These are phyloP conservation scores for Penicilliopsis zonata DNA, from an alignment of 495 filamentous ascomycete species.

Conservation along the genomic window DNA sequence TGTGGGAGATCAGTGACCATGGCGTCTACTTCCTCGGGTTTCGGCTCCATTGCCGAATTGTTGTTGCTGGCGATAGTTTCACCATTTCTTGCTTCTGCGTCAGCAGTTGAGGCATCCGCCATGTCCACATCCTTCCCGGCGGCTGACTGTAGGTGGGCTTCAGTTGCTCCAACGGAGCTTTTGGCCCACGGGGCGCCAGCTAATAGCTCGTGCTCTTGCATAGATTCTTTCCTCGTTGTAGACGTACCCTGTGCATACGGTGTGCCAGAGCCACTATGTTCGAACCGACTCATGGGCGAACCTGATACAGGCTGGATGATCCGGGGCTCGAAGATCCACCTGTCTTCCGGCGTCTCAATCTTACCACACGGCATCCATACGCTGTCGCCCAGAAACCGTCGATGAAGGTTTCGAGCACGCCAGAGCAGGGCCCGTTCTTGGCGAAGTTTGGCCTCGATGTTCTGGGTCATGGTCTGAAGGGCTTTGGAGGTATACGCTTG, in stretches of 20 bases:
- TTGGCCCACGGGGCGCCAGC: slow-evolving; percentile 3
- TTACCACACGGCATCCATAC: slow-evolving; percentile 64
- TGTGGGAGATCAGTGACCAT: slow-evolving; percentile 25
- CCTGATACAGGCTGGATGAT: slow-evolving; percentile 7
- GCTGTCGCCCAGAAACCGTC: slow-evolving; percentile 66
- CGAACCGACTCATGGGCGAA: slow-evolving; percentile 9
- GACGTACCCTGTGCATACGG: slow-evolving; percentile 3
- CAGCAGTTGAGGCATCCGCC: slow-evolving; percentile 18
- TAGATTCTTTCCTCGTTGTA: slow-evolving; percentile 2
- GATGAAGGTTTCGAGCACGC: slow-evolving; percentile 66
- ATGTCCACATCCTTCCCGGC: slow-evolving; percentile 31
- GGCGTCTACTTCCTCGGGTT: slow-evolving; percentile 13
- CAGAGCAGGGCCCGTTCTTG: slow-evolving; percentile 65
- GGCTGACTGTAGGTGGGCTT: not conserved
- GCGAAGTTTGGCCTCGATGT: slow-evolving; percentile 58
- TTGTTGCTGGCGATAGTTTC: no score
- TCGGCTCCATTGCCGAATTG: not conserved
- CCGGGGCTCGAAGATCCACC: slow-evolving; percentile 29
- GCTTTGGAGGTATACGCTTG: slow-evolving; percentile 70
- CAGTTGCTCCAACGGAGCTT: slow-evolving; percentile 6
- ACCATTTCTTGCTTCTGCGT: not conserved
- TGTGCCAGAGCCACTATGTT: slow-evolving; percentile 5
- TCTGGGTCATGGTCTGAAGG: slow-evolving; percentile 63
- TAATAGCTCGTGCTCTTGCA: slow-evolving; percentile 3
- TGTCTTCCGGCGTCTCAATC: slow-evolving; percentile 23